Evolutionary conservation across 805 yeast species (phyloP).

Genomic region (Allodekkera sacchari): DNA sequence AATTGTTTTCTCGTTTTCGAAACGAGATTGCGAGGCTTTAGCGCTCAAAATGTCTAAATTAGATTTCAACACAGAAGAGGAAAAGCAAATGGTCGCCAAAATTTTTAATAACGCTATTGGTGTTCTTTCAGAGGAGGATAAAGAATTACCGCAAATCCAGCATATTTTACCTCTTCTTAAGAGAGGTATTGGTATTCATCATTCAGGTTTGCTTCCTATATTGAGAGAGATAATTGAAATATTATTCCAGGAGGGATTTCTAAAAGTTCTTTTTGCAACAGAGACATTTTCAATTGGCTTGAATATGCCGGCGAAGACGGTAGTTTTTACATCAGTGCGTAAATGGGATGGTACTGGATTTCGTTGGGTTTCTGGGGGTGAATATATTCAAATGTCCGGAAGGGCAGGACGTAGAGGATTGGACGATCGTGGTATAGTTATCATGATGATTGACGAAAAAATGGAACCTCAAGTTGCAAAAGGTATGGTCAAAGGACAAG

Average conservation of each 20-base stretch:
- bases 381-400: constrained; percentile 98
- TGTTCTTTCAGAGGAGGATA: constrained; percentile 81
- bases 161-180: constrained; percentile 81
- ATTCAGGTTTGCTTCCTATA: constrained; percentile 87
- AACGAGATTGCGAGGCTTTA: constrained; percentile 90
- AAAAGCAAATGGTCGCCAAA: constrained; percentile 81
- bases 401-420: constrained; percentile 99
- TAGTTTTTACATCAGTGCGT: constrained; percentile 93
- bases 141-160: constrained; percentile 89
- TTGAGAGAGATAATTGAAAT: constrained; percentile 93
- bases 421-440: constrained; percentile 98
- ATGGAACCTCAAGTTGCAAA: constrained; percentile 99
- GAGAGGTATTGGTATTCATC: constrained; percentile 97
- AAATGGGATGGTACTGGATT: constrained; percentile 98
- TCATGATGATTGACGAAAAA: constrained; percentile 98
- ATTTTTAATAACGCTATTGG: constrained; percentile 87
- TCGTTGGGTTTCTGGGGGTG: constrained; percentile 99
- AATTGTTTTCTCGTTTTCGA: constrained; percentile 95
- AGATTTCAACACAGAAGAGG: constrained; percentile 91
- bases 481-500: constrained; percentile 99
- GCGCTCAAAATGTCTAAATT: constrained; percentile 94
- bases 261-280: constrained; percentile 93
- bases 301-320: constrained; percentile 99
- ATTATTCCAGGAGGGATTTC: constrained; percentile 90
- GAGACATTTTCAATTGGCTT: constrained; percentile 98